A percentile compares a stretch with the other conserved stretches of the same genome.
Conservation (phyloP, 2,329 filamentous ascomycete genomes). For the Paracorniculantispora psalliotae region DNA sequence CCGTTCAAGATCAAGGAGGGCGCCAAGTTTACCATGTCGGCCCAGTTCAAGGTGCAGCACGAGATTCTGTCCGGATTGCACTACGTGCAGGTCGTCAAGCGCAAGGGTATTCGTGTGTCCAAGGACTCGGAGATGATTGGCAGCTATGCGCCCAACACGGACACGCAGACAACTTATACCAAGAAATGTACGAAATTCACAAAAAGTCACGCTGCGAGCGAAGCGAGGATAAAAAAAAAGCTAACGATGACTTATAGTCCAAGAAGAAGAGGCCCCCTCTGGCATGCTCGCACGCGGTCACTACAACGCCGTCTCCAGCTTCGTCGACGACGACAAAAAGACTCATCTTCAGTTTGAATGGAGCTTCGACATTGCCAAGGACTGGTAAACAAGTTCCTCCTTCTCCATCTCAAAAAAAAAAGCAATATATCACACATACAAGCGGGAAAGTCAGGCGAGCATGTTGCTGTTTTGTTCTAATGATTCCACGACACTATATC, state of each 20-base stretch:
- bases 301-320: slow-evolving; percentile 85
- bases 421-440: background rate
- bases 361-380: slow-evolving; percentile 95
- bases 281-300: slow-evolving; percentile 87
- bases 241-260: too few relatives aligned
- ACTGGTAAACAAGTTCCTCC: slow-evolving; percentile 69
- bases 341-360: slow-evolving; percentile 90
- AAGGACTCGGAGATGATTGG: slow-evolving; percentile 99
- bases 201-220: background rate
- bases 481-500: slow-evolving; percentile 3
- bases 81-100: slow-evolving; percentile 91
- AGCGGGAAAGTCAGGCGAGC: background rate
- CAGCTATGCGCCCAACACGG: slow-evolving; percentile 89
- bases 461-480: slow-evolving; percentile 2
- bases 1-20: slow-evolving; percentile 98
- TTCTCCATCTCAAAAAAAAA: too few relatives aligned
- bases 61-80: slow-evolving; percentile 92
- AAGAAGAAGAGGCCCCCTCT: slow-evolving; percentile 84
- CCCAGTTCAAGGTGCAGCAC: slow-evolving; percentile 91
- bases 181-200: slow-evolving; percentile 73
- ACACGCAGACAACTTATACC: slow-evolving; percentile 76
- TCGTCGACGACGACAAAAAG: slow-evolving; percentile 92
- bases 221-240: too few relatives aligned
- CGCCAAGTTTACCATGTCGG: slow-evolving; percentile 89
- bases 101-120: slow-evolving; percentile 78